Percentiles rank a stretch among this genome's conserved stretches.
Evolutionary conservation across 345 rosid species (phyloP).

Genomic region (Citrus inodora): DNA sequence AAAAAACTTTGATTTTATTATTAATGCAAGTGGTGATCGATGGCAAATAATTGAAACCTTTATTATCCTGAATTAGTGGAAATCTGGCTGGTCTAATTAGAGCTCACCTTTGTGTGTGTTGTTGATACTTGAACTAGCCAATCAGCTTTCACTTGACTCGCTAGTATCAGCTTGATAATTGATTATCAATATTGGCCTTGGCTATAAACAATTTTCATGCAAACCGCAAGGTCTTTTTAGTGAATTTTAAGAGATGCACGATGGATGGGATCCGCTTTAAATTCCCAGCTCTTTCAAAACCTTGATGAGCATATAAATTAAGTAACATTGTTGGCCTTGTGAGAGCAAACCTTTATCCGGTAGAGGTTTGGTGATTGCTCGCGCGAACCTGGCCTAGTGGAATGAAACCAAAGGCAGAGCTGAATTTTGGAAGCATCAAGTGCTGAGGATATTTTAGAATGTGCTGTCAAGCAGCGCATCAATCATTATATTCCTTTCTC

Average conservation of each 20-base stretch:
- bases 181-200: not conserved
- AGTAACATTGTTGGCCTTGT: constrained; percentile 13
- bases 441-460: constrained; percentile 57
- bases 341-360: constrained; percentile 14
- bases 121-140: constrained; percentile 27
- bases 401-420: constrained; percentile 13
- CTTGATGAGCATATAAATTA: not conserved
- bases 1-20: not conserved
- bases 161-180: not conserved
- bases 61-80: constrained; percentile 46
- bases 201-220: not conserved
- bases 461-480: constrained; percentile 44
- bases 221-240: not conserved
- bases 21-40: constrained; percentile 18
- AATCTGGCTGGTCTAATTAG: constrained; percentile 57
- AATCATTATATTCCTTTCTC: constrained; percentile 33
- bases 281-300: constrained; percentile 13
- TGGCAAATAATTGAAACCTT: constrained; percentile 28
- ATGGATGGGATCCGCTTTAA: constrained; percentile 11
- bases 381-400: constrained; percentile 60
- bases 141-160: constrained; percentile 26
- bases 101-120: constrained; percentile 29
- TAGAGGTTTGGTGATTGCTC: constrained; percentile 23
- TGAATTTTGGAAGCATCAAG: constrained; percentile 2
- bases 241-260: not conserved